Evolutionary conservation across 805 yeast genomes (phyloP).

Genomic region (Yamadazyma sp.): DNA sequence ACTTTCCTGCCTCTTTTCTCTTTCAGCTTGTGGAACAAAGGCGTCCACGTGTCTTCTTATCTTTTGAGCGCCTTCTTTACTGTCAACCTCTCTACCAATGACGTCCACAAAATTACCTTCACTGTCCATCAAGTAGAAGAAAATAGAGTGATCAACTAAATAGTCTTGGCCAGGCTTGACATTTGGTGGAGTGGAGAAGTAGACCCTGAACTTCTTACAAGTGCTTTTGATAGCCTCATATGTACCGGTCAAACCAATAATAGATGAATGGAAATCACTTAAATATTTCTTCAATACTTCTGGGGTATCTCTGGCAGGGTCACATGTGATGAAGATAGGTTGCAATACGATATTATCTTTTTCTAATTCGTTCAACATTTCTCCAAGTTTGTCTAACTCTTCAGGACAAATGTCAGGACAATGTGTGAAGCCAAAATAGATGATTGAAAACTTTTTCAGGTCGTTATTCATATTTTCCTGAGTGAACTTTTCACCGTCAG

Average conservation of each 20-base stretch:
- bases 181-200: constrained; percentile 94
- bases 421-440: constrained; percentile 96
- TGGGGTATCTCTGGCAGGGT: constrained; percentile 93
- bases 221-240: constrained; percentile 80
- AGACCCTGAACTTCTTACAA: constrained; percentile 90
- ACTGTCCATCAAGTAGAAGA: constrained; percentile 97
- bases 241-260: constrained; percentile 88
- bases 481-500: constrained; percentile 71
- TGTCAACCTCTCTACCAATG: constrained; percentile 86
- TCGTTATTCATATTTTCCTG: constrained; percentile 60
- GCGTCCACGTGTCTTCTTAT: constrained; percentile 74
- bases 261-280: constrained; percentile 84
- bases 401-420: constrained; percentile 99
- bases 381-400: constrained; percentile 88
- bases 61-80: constrained; percentile 72
- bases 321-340: constrained; percentile 93
- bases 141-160: constrained; percentile 94
- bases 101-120: constrained; percentile 96
- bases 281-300: constrained; percentile 80
- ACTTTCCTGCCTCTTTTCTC: constrained; percentile 61
- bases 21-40: constrained; percentile 68
- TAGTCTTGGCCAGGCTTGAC: constrained; percentile 96
- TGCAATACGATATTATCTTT: constrained; percentile 60
- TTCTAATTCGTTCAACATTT: constrained; percentile 58
- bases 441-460: constrained; percentile 61